Base-by-base conservation (phyloP, 2,329 filamentous ascomycete species). In the Didymella glomerata region DNA sequence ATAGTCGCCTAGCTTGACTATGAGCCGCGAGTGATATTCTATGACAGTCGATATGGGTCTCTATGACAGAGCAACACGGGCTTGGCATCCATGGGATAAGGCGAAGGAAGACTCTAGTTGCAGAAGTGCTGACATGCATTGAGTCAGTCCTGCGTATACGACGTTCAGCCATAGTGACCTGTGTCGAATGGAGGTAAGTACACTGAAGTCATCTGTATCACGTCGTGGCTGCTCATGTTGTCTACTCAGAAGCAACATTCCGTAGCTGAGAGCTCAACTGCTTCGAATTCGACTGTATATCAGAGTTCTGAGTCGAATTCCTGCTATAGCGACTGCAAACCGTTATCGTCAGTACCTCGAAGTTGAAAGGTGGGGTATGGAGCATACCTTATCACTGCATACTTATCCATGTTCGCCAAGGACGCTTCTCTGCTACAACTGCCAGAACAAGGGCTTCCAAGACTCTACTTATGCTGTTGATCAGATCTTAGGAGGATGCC, bases 361-460 rank as follows among this genome's bases (percentile, higher is more conserved):
- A 28, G 36, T 40, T 40, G 36, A 40, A 40, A 40, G 36, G 36
- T 40, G 36, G 36, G 36, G 36, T 40, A 40, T 4, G 9, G n/a
- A 2, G 18, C 36, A 16, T 22, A 51, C 42, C 48, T 47, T 57
- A 51, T 51, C 48, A 51, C 32, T 47, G 48, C 47, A 51, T 42
- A 51, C 47, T 42, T n/a, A 41, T 42, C 32, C 38, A 10, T 51
- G 54, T 28, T 30, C 5, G 47, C 48, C 25, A 51, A 51, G 32
- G 20, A 40, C 32, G 36, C 24, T 51, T 48, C 34, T 34, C 41
- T 48, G 48, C 42, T 48, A 52, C 13, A 27, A 42, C 27, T 48
- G 22, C 48, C 42, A n/a, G 5, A 52, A 44, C 7, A 0, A 24
- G 54, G 36, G 25, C n/a, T 42, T 14, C 40, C 40, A 50, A 56